phyloP scores from a whole-genome alignment of 2,329 filamentous ascomycete genomes.

The Arachnopeziza araneosa region DNA sequence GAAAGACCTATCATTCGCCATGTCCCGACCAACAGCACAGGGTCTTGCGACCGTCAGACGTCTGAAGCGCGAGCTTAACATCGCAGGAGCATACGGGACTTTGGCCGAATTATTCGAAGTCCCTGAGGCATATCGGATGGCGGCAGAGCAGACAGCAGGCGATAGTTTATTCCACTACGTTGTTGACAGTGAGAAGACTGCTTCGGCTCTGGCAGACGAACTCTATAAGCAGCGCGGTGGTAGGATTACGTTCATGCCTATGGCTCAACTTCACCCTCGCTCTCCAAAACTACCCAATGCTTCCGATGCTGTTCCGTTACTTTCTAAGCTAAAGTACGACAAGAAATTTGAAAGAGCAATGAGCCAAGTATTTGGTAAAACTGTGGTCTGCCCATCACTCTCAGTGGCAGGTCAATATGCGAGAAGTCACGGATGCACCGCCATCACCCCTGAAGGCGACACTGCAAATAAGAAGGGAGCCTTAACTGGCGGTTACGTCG shows the following conservation, averaged over 20 bases:
- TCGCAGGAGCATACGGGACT: slow-evolving; percentile 86
- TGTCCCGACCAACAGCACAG: slow-evolving; percentile 82
- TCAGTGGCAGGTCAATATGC: slow-evolving; percentile 86
- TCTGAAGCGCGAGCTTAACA: slow-evolving; percentile 71
- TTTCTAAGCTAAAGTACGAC: slow-evolving; percentile 80
- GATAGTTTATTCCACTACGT: slow-evolving; percentile 93
- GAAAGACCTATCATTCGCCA: slow-evolving; percentile 70
- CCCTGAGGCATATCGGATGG: slow-evolving; percentile 75
- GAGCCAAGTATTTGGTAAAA: slow-evolving; percentile 91
- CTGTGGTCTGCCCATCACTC: slow-evolving; percentile 87
- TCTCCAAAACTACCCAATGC: slow-evolving; percentile 74
- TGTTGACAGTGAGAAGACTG: slow-evolving; percentile 85
- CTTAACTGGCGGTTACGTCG: slow-evolving; percentile 90
- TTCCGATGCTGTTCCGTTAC: slow-evolving; percentile 79
- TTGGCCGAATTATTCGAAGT: slow-evolving; percentile 90
- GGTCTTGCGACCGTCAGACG: slow-evolving; percentile 83
- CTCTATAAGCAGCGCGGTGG: slow-evolving; percentile 77
- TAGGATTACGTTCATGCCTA: slow-evolving; percentile 88
- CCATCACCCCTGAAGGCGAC: slow-evolving; percentile 92
- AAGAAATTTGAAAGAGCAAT: slow-evolving; percentile 76
- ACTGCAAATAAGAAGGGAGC: slow-evolving; percentile 92
- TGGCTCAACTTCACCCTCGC: slow-evolving; percentile 72
- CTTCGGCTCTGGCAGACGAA: slow-evolving; percentile 72
- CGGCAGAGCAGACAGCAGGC: slow-evolving; percentile 89
- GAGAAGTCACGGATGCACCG: slow-evolving; percentile 83